Evolutionary conservation across 2,329 filamentous ascomycete genomes (phyloP).

Genomic region (Aureobasidium sp.): DNA sequence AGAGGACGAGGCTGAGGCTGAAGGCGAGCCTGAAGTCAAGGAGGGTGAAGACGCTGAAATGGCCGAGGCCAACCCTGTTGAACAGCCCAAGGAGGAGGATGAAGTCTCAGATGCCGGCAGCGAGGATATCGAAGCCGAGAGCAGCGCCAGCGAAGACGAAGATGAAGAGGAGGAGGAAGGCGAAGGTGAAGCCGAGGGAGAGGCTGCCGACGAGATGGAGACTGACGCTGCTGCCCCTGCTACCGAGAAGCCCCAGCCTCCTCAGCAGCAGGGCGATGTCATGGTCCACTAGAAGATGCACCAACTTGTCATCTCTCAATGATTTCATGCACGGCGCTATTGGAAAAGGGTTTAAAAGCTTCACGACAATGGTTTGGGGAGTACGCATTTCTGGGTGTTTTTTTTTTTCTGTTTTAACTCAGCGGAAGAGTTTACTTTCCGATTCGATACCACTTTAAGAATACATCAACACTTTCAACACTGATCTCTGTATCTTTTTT

Average conservation of each 20-base stretch:
- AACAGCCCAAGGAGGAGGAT: slow-evolving; percentile 50
- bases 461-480: neutral
- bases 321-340: slow-evolving; percentile 12
- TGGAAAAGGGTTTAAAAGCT: slow-evolving; percentile 6
- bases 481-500: neutral
- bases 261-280: slow-evolving; percentile 18
- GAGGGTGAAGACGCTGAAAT: slow-evolving; percentile 66
- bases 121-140: slow-evolving; percentile 73
- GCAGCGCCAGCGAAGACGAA: slow-evolving; percentile 63
- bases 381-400: slow-evolving; percentile 14
- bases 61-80: slow-evolving; percentile 58
- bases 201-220: slow-evolving; percentile 32
- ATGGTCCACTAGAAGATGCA: slow-evolving; percentile 19
- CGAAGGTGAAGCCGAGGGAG: slow-evolving; percentile 46
- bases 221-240: neutral
- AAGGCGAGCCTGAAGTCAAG: slow-evolving; percentile 28
- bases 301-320: neutral
- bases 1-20: slow-evolving; percentile 48
- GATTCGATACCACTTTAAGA: slow-evolving; percentile 4
- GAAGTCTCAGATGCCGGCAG: slow-evolving; percentile 67
- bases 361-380: slow-evolving; percentile 11
- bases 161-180: slow-evolving; percentile 59
- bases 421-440: neutral
- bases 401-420: neutral
- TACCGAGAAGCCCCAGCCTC: slow-evolving; percentile 4